Evolutionary conservation across 176 grass and related monocot genomes (phyloP), one percentile per base, ranked within the genome.

Genomic region (Microstegium vimineum): DNA sequence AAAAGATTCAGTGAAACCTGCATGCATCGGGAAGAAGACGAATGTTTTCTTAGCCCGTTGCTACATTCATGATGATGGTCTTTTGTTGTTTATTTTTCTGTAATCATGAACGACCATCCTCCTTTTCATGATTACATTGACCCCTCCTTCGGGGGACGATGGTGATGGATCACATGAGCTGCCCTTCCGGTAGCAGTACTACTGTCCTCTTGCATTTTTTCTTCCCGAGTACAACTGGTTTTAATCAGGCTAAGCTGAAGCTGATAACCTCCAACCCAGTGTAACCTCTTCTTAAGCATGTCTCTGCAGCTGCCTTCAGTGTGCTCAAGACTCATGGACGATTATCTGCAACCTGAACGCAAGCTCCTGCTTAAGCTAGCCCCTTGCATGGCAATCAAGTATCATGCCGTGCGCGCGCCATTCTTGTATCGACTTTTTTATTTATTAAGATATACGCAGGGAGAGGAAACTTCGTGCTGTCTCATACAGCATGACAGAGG

Each of bases 381-480:
- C 17, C 18, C 17, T 47, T 43, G 60, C 60, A 66, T 25, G 61
- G 18, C 40, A 17, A 79, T 35, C 23, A 41, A 51, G 28, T 43
- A 49, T 77, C 34, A 31, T 4, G 43, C 43, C 43, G 35, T n/a
- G n/a, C n/a, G 15, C 43, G 47, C 47, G 17, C 6, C 34, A n/a
- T 65, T 46, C 27, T n/a, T 22, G 14, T 47, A 0, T 2, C 4
- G 12, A 20, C 76, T 10, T 15, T 17, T 47, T 17, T 47, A 16
- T 47, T 16, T n/a, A 8, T 4, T 14, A 30, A 41, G 17, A 81
- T 31, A 81, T 31, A 60, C 30, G 1, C 2, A 5, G 8, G 66
- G 2, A 40, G 38, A 64, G 70, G 81, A 83, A 83, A 13, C 71
- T 75, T 83, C 71, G 0, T 18, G 35, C 15, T 14, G 70, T 38